These are phyloP conservation scores for Vaucheria bursata DNA, from an alignment of 352 stramenopile genomes.

Conservation along the genomic window DNA sequence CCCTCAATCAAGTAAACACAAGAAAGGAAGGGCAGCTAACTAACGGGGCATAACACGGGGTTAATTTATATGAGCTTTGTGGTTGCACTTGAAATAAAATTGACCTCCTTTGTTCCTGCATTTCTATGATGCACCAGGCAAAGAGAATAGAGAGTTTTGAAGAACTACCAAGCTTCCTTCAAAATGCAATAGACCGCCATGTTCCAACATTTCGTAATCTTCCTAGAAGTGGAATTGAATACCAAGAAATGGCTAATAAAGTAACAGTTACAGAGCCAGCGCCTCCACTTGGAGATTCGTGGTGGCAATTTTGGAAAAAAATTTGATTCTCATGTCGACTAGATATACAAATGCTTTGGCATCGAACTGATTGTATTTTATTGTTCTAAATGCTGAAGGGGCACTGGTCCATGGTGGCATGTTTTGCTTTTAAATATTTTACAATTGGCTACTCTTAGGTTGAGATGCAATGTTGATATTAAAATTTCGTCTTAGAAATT, in stretches of 20 bases:
- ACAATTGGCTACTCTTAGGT: no score
- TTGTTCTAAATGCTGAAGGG: no score
- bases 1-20: no score
- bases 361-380: no score
- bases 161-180: conserved; percentile 9
- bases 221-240: neutral
- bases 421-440: no score
- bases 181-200: neutral
- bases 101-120: neutral
- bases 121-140: conserved; percentile 13
- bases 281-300: neutral
- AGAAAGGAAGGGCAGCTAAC: no score
- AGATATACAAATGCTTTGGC: no score
- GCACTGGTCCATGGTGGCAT: no score
- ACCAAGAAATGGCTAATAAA: neutral
- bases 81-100: neutral
- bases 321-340: no score
- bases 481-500: no score
- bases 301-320: neutral
- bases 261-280: neutral
- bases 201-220: neutral
- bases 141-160: conserved; percentile 23
- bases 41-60: no score
- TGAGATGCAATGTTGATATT: no score
- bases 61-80: neutral